Conservation (phyloP, 2,329 filamentous ascomycete genomes). For the Coniella vitis region DNA sequence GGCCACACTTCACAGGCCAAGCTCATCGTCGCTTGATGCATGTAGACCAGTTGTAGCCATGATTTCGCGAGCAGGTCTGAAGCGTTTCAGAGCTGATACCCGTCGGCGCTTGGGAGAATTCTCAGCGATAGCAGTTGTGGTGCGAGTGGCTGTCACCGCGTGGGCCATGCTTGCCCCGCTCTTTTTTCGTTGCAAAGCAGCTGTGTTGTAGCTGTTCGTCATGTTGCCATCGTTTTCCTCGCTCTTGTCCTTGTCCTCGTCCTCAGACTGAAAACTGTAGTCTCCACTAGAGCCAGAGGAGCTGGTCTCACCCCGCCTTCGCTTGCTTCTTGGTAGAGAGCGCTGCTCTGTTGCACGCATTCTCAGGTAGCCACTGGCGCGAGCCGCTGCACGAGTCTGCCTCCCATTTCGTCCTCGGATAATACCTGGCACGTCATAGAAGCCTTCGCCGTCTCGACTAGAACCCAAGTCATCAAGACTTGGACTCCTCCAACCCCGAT, state of each 20-base stretch:
- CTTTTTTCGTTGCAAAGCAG: no score
- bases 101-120: slow-evolving; percentile 8
- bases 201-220: not conserved
- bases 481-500: no score
- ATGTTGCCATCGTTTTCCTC: not conserved
- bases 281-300: no score
- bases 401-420: not conserved
- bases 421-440: no score
- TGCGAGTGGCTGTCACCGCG: not conserved
- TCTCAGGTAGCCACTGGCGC: not conserved
- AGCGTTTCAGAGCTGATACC: slow-evolving; percentile 8
- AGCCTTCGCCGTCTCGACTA: not conserved
- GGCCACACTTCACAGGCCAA: slow-evolving; percentile 6
- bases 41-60: slow-evolving; percentile 6
- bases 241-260: not conserved
- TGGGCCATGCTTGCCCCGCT: not conserved
- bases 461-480: not conserved
- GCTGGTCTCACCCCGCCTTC: not conserved
- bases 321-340: not conserved
- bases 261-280: no score
- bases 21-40: slow-evolving; percentile 15
- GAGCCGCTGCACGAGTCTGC: not conserved
- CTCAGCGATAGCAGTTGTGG: not conserved
- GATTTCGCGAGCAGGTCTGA: slow-evolving; percentile 3
- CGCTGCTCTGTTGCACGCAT: not conserved